Conservation (phyloP, 2,329 filamentous ascomycete genomes). For the Sporothrix mexicana region DNA sequence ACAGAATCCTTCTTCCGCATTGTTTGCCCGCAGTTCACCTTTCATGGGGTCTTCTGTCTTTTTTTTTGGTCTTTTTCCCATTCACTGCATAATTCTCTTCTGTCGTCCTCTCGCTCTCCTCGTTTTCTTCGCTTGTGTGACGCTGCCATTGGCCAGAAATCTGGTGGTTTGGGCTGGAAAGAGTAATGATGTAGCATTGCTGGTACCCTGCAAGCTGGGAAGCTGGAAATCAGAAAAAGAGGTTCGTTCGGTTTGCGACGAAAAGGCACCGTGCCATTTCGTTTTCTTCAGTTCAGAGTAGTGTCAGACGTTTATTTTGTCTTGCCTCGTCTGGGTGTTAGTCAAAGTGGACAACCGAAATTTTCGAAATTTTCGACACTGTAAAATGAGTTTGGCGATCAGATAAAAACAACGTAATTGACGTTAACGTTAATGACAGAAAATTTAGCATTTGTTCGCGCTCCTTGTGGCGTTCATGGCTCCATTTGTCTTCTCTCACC, state of each 20-base stretch:
- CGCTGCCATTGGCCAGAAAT: constrained; percentile 24
- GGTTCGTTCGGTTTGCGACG: too few relatives aligned
- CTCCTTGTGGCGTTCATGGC: constrained; percentile 14
- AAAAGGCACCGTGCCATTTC: too few relatives aligned
- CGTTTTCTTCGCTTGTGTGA: constrained; percentile 18
- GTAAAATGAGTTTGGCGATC: not conserved
- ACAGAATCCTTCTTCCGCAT: not conserved
- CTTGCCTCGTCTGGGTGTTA: constrained; percentile 5
- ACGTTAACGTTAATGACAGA: not conserved
- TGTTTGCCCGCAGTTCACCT: too few relatives aligned
- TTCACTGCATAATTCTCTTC: not conserved
- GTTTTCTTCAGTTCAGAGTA: not conserved
- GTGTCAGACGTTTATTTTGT: not conserved
- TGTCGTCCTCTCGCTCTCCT: not conserved
- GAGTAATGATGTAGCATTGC: not conserved
- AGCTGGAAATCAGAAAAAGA: too few relatives aligned
- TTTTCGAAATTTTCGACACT: not conserved
- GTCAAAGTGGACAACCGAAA: not conserved
- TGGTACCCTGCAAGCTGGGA: not conserved
- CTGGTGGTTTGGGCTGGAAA: too few relatives aligned
- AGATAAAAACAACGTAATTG: not conserved
- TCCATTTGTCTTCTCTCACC: not conserved
- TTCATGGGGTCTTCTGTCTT: too few relatives aligned
- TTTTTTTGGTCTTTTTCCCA: too few relatives aligned
- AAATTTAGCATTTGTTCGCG: not conserved